Evolutionary conservation across 768 basidiomycete species (phyloP), one percentile per base, ranked within the genome.

Genomic region (Tulasnella sp.): DNA sequence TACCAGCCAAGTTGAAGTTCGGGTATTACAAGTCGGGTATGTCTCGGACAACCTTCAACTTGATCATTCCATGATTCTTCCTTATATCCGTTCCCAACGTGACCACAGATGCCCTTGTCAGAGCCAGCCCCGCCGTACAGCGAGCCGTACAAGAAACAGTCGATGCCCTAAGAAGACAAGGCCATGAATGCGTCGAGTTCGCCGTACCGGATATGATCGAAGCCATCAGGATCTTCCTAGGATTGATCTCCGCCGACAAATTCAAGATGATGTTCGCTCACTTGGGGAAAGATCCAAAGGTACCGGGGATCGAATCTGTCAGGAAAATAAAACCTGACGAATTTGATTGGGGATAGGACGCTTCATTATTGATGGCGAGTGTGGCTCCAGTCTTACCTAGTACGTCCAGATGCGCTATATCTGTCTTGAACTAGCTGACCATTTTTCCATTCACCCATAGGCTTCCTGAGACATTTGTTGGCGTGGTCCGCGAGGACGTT

Each of bases 171-270:
- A 73, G 76, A 29, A 75, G 71, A 52, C 76, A 78, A 47, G 91
- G 91, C 5, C 89, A 94, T 66, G 88, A 92, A 69, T 87, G 88
- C 61, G 70, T 89, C 26, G 83, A 87, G 68, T 78, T 91, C 63
- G 71, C 75, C 19, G 68, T 69, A 2, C 73, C 86, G 4, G 77
- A 81, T 38, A 52, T 80, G 13, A 32, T 67, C 27, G 73, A 75
- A 13, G 76, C 80, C 0, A 76, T 85, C 68, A 70, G 80, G 60
- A 67, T 79, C 8, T 92, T 90, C 63, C 73, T 81, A 17, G 83
- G 75, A 3, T 71, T 92, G 26, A 75, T 78, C 0, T 81, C 86
- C 0, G 75, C 85, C 2, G 91, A 92, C 65, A 85, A 84, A 11
- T 91, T 87, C 70, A 75, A 79, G 66, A 83, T 77, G 3, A 74